phyloP scores from a whole-genome alignment of 371 early-diverging fungal genomes.

The Apophysomyces sp. region DNA sequence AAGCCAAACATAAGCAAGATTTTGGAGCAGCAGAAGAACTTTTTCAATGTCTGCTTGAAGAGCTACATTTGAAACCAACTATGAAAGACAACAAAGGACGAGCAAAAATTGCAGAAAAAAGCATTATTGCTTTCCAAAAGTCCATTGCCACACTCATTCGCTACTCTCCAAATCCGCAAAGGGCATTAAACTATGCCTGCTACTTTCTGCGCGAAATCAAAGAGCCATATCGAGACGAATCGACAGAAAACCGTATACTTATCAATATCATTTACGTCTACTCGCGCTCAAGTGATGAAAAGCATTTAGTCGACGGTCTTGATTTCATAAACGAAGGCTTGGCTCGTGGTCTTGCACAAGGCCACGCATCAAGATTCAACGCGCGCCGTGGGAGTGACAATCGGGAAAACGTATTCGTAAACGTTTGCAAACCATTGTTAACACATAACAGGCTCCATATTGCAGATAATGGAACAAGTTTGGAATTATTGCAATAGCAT shows the following conservation, averaged over 20 bases:
- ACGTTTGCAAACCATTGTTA: background rate
- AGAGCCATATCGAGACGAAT: slow-evolving; percentile 4
- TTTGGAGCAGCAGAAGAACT: background rate
- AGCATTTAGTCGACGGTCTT: background rate
- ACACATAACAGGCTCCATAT: background rate
- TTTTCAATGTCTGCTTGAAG: background rate
- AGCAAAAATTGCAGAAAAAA: background rate
- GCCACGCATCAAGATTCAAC: background rate
- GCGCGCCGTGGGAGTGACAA: background rate
- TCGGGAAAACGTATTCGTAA: background rate
- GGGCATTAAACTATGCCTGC: slow-evolving; percentile 5
- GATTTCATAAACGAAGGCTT: slow-evolving; percentile 9
- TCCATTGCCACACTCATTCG: slow-evolving; percentile 11
- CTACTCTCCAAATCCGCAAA: slow-evolving; percentile 12
- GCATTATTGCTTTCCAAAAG: slow-evolving; percentile 1
- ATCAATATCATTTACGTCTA: slow-evolving; percentile 19
- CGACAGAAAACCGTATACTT: slow-evolving; percentile 3
- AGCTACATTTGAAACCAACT: background rate
- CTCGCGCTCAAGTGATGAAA: background rate
- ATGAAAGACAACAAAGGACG: background rate
- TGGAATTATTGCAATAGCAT: background rate
- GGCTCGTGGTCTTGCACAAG: background rate
- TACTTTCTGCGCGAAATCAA: background rate
- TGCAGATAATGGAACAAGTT: background rate
- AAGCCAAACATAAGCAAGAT: background rate